Conservation (phyloP, 306 rosid species). For the Fagus sylvatica region DNA sequence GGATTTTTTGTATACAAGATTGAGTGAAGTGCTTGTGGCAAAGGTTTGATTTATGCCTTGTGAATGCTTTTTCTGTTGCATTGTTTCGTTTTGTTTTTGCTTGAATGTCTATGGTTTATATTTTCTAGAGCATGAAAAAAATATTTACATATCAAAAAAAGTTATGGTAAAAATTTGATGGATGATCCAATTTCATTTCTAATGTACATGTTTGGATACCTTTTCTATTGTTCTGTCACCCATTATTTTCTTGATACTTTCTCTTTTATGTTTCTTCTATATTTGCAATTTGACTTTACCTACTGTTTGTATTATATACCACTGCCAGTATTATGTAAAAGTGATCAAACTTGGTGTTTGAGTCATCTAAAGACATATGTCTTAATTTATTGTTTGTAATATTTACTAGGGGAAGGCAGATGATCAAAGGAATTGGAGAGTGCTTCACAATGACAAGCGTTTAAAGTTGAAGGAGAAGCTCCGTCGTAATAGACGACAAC, state of each 20-base stretch:
- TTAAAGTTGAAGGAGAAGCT: constrained; percentile 73
- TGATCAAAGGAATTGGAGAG: constrained; percentile 82
- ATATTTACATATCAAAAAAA: background rate
- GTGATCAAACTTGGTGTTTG: constrained; percentile 4
- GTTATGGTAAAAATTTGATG: background rate
- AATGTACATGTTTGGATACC: background rate
- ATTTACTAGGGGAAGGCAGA: constrained; percentile 79
- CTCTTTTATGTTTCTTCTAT: constrained; percentile 4
- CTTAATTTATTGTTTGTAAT: constrained; percentile 24
- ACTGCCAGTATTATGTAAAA: constrained; percentile 2
- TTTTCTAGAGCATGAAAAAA: background rate
- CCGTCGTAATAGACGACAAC: constrained; percentile 49
- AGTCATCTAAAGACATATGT: constrained; percentile 17
- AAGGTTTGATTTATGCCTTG: constrained; percentile 58
- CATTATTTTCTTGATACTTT: background rate
- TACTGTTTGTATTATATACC: background rate
- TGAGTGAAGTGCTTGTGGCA: constrained; percentile 71
- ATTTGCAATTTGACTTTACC: background rate
- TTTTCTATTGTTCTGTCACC: background rate
- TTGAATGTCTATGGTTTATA: constrained; percentile 1
- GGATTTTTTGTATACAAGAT: constrained; percentile 61
- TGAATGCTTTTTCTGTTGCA: background rate
- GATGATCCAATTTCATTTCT: background rate
- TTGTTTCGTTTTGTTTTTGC: background rate
- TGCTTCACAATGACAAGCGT: constrained; percentile 81